Evolutionary conservation across 1,139 yeast species (phyloP), one percentile per base, ranked within the genome.

Genomic region (Blastobotrys serpentis): DNA sequence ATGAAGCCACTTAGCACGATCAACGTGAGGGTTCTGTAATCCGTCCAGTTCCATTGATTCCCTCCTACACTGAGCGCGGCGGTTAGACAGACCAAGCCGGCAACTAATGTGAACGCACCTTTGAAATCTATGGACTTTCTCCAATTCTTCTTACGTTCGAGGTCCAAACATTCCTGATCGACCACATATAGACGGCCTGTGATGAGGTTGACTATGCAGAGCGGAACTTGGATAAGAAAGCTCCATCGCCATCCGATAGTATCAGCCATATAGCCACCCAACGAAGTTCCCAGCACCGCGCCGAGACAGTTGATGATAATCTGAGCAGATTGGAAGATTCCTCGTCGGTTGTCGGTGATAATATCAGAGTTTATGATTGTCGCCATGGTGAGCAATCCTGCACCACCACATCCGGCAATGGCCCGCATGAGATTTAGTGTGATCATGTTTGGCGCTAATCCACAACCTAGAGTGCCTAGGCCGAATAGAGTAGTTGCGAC

Each of bases 331-430:
- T 50, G 52, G 32, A 44, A 52, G 30, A 48, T 47, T 7, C 54
- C 53, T 26, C 54, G 42, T 26, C 46, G 33, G 11, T 37, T 34
- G 25, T 44, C 39, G 6, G 52, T 46, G 21, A 51, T 42, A 14
- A 51, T 38, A 34, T 51, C 54, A 4, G 53, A 50, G 32, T 47
- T 50, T n/a, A 51, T 44, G 13, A 51, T 45, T 8, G 53, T 50
- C 23, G 52, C 45, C 54, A 51, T 50, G 4, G 52, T 50, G 14
- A 47, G 36, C 26, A 51, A 43, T 13, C 54, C 54, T 8, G 50
- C 54, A 7, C 53, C 53, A 5, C 54, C 54, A 18, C 51, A 43
- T 4, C 54, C 54, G 8, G 54, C 44, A 11, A 51, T n/a, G 7
- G 46, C 53, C 10, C 54, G 25, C 53, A 48, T 47, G 10, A 51